phyloP scores from a whole-genome alignment of 495 filamentous ascomycete genomes.

The Talaromyces nanjingensis region DNA sequence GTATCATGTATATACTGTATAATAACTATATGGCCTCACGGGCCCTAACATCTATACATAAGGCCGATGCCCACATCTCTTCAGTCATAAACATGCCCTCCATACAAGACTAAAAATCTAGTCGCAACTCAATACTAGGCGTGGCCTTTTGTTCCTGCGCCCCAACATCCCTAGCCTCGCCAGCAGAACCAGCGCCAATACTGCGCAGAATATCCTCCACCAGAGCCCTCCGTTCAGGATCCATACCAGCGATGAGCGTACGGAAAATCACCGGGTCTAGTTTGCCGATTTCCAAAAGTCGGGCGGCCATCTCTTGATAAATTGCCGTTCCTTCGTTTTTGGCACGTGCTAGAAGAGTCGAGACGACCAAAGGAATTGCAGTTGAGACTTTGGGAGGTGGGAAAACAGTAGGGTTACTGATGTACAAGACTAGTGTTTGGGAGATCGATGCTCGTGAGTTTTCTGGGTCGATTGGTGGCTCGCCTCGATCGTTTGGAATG shows the following conservation, averaged over 20 bases:
- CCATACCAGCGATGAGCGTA: slow-evolving; percentile 65
- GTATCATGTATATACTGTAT: slow-evolving; percentile 7
- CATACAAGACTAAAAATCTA: slow-evolving; percentile 62
- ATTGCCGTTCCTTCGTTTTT: slow-evolving; percentile 37
- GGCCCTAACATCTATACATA: no score
- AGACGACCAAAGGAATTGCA: slow-evolving; percentile 67
- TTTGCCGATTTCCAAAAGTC: slow-evolving; percentile 76
- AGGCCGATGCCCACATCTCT: no score
- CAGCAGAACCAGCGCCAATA: slow-evolving; percentile 23
- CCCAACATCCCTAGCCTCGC: slow-evolving; percentile 25
- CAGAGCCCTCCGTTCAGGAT: slow-evolving; percentile 59
- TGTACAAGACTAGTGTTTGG: slow-evolving; percentile 66
- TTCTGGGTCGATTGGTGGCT: slow-evolving; percentile 62
- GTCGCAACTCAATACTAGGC: slow-evolving; percentile 89
- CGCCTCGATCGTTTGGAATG: slow-evolving; percentile 45
- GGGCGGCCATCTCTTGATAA: slow-evolving; percentile 62
- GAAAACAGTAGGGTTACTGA: slow-evolving; percentile 44
- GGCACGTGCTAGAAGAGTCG: slow-evolving; percentile 71
- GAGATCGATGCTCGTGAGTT: slow-evolving; percentile 60
- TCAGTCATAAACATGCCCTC: no score
- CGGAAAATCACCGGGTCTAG: slow-evolving; percentile 67
- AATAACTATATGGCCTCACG: neutral
- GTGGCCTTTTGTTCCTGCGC: slow-evolving; percentile 43
- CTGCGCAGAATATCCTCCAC: slow-evolving; percentile 77
- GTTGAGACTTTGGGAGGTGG: slow-evolving; percentile 42